Evolutionary conservation across 768 basidiomycete species (phyloP).

Genomic region (Suillus subaureus): DNA sequence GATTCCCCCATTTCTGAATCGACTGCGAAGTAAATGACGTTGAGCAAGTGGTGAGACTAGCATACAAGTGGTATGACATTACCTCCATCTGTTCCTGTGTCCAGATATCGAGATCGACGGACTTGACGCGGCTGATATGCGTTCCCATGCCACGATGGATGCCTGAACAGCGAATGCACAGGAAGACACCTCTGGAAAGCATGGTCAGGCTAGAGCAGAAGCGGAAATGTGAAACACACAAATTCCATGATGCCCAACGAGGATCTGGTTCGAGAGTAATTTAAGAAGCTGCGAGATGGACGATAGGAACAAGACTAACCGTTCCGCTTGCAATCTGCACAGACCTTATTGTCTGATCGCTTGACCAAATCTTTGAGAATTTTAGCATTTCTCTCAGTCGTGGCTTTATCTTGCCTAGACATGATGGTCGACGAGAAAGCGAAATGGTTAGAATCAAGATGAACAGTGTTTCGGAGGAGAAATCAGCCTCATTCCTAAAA

Average conservation of each 20-base stretch:
- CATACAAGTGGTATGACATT: constrained; percentile 20
- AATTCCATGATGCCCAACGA: constrained; percentile 97
- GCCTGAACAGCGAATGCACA: constrained; percentile 97
- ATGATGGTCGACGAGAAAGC: constrained; percentile 28
- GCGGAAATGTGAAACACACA: constrained; percentile 50
- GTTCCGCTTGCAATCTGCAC: constrained; percentile 96
- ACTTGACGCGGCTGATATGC: constrained; percentile 96
- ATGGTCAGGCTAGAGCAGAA: neutral
- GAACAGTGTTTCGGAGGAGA: constrained; percentile 10
- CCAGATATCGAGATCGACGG: constrained; percentile 97
- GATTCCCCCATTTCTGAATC: constrained; percentile 95
- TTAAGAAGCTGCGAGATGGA: constrained; percentile 5
- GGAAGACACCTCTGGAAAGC: constrained; percentile 74
- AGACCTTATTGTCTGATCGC: constrained; percentile 88
- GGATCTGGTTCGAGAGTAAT: constrained; percentile 64
- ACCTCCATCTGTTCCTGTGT: constrained; percentile 98
- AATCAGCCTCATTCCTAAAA: constrained; percentile 7
- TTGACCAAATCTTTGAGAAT: constrained; percentile 88
- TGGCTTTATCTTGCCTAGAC: constrained; percentile 77
- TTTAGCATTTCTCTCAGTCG: constrained; percentile 76
- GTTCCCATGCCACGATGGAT: constrained; percentile 98
- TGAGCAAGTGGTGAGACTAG: constrained; percentile 6
- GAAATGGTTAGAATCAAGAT: constrained; percentile 8
- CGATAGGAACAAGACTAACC: constrained; percentile 50
- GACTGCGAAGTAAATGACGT: constrained; percentile 42